Base-by-base conservation (phyloP, 140 eudicot genomes). In the Stevia rebaudiana region DNA sequence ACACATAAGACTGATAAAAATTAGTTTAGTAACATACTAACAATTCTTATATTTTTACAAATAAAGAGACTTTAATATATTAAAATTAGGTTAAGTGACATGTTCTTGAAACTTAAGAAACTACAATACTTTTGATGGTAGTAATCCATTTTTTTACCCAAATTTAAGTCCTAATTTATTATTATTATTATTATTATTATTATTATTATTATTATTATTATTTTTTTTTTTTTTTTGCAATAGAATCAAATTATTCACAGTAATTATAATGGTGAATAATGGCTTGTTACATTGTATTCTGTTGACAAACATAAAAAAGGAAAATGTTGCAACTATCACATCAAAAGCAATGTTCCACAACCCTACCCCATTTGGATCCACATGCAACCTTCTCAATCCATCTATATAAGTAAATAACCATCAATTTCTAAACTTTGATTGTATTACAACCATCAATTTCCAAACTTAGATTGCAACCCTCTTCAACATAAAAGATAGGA, bases 341-440 rank as follows among this genome's bases (percentile, higher is more conserved):
- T 2, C 47, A 52, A 22, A 21, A 43, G 7, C 47, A 36, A 59
- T 22, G 22, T 16, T 70, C 55, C 46, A n/a, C n/a, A n/a, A n/a
- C n/a, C n/a, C n/a, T n/a, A 50, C 22, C 60, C 31, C 50, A 57
- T 31, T 5, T 3, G 47, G 52, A 39, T 22, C 53, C 76, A 36
- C 70, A 64, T 52, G 57, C 49, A 8, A 12, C 37, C 25, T 25
- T 61, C 40, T 72, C 64, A 62, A 61, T 13, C 37, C 63, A 58
- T 66, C 56, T 65, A 74, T 74, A 74, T 35, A 1, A 1, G 3
- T 28, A 28, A n/a, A 28, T 28, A 65, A 57, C 68, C 4, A 8
- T 50, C 49, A 56, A 58, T 6, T 37, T 50, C 28, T 9, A 24
- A 50, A 41, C 49, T 35, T 23, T n/a, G n/a, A 46, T 28, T 28